phyloP scores from a whole-genome alignment of 345 rosid species.

The Melaleuca alternifolia region DNA sequence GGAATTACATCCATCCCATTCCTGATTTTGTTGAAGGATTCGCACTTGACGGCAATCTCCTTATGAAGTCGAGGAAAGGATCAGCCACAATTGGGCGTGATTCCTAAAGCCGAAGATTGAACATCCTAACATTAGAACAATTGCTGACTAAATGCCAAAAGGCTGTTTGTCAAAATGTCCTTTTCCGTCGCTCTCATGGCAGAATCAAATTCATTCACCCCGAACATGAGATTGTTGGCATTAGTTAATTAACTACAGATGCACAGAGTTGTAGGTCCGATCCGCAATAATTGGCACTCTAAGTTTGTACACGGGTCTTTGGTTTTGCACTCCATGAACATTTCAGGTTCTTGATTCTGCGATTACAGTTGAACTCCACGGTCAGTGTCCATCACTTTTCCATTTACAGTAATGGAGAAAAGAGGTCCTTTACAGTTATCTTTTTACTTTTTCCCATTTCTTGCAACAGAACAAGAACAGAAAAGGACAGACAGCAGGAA shows the following conservation, averaged over 20 bases:
- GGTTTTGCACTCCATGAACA: background rate
- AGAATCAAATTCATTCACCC: background rate
- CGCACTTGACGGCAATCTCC: too few relatives aligned
- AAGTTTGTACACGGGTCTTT: fast-evolving
- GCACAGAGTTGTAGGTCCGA: background rate
- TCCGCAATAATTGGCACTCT: background rate
- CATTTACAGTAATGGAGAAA: background rate
- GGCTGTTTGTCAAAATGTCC: background rate
- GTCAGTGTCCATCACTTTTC: background rate
- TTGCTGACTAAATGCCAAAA: background rate
- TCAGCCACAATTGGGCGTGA: too few relatives aligned
- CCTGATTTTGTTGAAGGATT: too few relatives aligned
- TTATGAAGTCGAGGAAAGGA: too few relatives aligned
- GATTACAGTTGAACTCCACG: background rate
- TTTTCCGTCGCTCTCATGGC: fast-evolving
- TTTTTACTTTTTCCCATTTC: background rate
- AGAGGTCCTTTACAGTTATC: background rate
- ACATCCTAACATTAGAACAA: too few relatives aligned
- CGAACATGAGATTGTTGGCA: background rate
- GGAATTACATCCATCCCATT: too few relatives aligned
- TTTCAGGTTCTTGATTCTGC: background rate
- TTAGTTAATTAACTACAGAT: background rate
- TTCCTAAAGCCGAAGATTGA: too few relatives aligned
- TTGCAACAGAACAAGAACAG: background rate
- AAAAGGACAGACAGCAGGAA: background rate